Percentiles rank a stretch among this genome's conserved stretches.
These are phyloP conservation scores for Somion occarium DNA, from an alignment of 1,284 basidiomycete genomes.

Conservation along the genomic window DNA sequence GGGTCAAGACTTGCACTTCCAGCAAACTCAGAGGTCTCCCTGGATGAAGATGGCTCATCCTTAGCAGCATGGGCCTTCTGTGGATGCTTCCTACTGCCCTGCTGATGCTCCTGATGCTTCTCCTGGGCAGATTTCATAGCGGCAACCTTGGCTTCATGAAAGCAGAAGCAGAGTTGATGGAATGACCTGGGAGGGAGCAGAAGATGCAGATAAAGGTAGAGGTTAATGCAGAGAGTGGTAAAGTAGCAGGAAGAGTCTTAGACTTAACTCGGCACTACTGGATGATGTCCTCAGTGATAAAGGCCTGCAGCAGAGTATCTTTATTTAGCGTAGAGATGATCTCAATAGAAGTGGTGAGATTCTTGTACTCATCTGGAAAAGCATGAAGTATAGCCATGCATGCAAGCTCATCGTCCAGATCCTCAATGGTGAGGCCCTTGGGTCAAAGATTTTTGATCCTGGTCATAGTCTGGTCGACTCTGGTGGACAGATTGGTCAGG, in stretches of 20 bases:
- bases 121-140: neutral
- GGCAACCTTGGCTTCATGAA: neutral
- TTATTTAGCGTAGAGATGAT: constrained; percentile 22
- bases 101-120: neutral
- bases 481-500: constrained; percentile 20
- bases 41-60: neutral
- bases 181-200: neutral
- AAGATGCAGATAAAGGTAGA: neutral
- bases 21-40: neutral
- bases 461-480: constrained; percentile 22
- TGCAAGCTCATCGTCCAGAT: constrained; percentile 22
- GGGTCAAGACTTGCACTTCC: neutral
- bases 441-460: constrained; percentile 24
- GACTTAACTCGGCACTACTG: constrained; percentile 1
- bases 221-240: neutral
- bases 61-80: neutral
- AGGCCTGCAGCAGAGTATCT: constrained; percentile 17
- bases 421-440: constrained; percentile 16
- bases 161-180: neutral
- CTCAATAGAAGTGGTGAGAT: constrained; percentile 18
- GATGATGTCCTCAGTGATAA: constrained; percentile 18
- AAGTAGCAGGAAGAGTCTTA: neutral
- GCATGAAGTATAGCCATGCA: constrained; percentile 13
- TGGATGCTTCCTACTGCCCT: neutral
- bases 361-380: constrained; percentile 14